Base-by-base conservation (phyloP, 805 yeast genomes). In the Kurtzmaniella cleridarum region DNA sequence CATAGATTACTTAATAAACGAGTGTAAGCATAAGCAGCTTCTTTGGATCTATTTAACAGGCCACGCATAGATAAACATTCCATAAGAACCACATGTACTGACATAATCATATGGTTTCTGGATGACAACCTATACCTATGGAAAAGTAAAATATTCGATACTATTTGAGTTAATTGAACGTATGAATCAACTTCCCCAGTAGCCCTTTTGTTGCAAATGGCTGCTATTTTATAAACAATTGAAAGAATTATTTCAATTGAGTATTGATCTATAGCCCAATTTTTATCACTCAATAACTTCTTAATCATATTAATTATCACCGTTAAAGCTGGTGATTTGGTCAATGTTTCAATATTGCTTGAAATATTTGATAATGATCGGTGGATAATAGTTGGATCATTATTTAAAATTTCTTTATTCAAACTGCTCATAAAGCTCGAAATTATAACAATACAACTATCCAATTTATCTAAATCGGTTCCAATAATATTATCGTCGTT, bases 121-220 rank as follows among this genome's bases (percentile, higher is more conserved):
- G 81, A 78, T 0, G 81, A 69, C 14, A 90, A 62, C 50, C 88
- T 75, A 53, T 66, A 76, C 38, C 96, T 73, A 50, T 87, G 93
- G 51, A 72, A 72, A 20, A 87, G 61, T 7, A 90, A 55, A 2
- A 85, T 60, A 28, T 73, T 71, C 0, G 95, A 80, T 18, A 84
- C 48, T 0, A 78, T 60, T 39, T 73, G 75, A 5, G 78, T 65
- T 3, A 75, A 46, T 3, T 52, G 44, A 2, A 59, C 40, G 50
- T 67, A 80, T 2, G 65, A 36, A 1, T 55, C 59, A 12, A 51
- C 35, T 2, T 39, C 35, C 8, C 30, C n/a, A 15, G 14, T 13
- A 10, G 27, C 27, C n/a, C 23, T 26, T n/a, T 33, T 26, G 3
- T n/a, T 13, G 12, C 47, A 41, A 12, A 26, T 7, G 9, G 34